phyloP scores from a whole-genome alignment of 2,329 filamentous ascomycete species.

The Acarospora socialis region DNA sequence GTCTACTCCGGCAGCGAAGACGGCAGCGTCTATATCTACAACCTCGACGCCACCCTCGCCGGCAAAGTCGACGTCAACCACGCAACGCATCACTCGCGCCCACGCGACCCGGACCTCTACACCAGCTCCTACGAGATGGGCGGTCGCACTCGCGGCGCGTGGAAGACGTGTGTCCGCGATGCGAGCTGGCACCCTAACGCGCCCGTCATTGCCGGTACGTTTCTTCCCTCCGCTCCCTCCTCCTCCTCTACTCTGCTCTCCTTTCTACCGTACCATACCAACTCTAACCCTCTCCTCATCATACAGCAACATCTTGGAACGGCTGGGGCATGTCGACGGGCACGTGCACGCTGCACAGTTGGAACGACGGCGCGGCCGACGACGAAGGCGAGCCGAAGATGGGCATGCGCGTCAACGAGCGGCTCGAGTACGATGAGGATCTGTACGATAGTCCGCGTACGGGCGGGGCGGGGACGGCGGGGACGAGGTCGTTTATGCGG shows the following conservation, averaged over 20 bases:
- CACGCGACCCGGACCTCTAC: conserved; percentile 36
- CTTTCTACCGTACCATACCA: neutral
- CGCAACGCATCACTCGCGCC: conserved; percentile 51
- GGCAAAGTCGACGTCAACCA: conserved; percentile 62
- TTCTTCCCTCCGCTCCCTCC: conserved; percentile 5
- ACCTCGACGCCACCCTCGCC: conserved; percentile 76
- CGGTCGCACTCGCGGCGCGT: conserved; percentile 39
- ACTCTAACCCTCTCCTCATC: conserved; percentile 10
- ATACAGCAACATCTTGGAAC: conserved; percentile 65
- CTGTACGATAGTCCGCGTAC: conserved; percentile 24
- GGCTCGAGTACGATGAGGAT: conserved; percentile 35
- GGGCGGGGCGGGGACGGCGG: conserved; percentile 16
- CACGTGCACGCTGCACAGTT: conserved; percentile 65
- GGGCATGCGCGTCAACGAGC: conserved; percentile 47
- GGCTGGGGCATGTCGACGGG: conserved; percentile 58
- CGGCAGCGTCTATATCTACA: conserved; percentile 82
- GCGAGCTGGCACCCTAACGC: conserved; percentile 82
- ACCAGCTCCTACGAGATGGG: conserved; percentile 42
- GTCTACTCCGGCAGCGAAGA: conserved; percentile 87
- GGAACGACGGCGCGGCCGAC: conserved; percentile 49
- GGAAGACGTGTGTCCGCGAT: conserved; percentile 72
- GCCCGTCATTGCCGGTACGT: conserved; percentile 57
- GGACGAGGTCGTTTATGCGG: conserved; percentile 12
- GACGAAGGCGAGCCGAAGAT: conserved; percentile 50
- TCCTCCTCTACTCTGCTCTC: neutral